Percentiles rank a stretch among this genome's conserved stretches.
Conservation (phyloP, 495 filamentous ascomycete genomes). For the Hypoxylon rickii region DNA sequence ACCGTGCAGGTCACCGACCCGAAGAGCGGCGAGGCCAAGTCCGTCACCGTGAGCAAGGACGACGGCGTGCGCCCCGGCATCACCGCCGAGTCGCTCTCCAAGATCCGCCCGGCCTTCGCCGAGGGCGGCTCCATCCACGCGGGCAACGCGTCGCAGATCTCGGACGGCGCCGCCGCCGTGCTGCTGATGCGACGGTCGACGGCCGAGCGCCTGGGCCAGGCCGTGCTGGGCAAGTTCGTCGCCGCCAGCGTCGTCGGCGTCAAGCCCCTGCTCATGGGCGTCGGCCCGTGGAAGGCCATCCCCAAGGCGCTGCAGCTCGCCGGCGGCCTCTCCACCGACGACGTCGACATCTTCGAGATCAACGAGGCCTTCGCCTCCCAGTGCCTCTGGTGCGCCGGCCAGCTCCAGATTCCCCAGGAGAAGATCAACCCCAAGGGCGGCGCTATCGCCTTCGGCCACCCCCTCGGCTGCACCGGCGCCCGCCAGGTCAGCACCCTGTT, state of each 20-base stretch:
- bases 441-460: conserved; percentile 98
- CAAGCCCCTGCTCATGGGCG: conserved; percentile 90
- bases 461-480: conserved; percentile 90
- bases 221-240: conserved; percentile 86
- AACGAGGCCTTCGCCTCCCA: conserved; percentile 98
- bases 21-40: conserved; percentile 85
- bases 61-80: conserved; percentile 88
- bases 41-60: conserved; percentile 81
- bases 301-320: conserved; percentile 87
- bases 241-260: conserved; percentile 85
- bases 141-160: conserved; percentile 93
- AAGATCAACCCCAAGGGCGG: conserved; percentile 98
- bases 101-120: conserved; percentile 90
- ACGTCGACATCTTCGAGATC: conserved; percentile 98
- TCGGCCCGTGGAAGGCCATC: conserved; percentile 95
- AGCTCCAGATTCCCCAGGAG: conserved; percentile 75
- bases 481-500: conserved; percentile 91
- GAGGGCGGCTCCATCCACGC: conserved; percentile 94
- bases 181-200: conserved; percentile 94
- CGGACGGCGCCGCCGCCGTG: conserved; percentile 93
- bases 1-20: conserved; percentile 84
- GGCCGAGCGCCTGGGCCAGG: conserved; percentile 84
- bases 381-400: conserved; percentile 89
- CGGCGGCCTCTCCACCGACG: conserved; percentile 76
- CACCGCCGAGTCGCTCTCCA: conserved; percentile 80